Percentiles rank a stretch among this genome's conserved stretches.
These are phyloP conservation scores for Dryas integrifolia DNA, from an alignment of 331 rosid genomes.

Conservation along the genomic window DNA sequence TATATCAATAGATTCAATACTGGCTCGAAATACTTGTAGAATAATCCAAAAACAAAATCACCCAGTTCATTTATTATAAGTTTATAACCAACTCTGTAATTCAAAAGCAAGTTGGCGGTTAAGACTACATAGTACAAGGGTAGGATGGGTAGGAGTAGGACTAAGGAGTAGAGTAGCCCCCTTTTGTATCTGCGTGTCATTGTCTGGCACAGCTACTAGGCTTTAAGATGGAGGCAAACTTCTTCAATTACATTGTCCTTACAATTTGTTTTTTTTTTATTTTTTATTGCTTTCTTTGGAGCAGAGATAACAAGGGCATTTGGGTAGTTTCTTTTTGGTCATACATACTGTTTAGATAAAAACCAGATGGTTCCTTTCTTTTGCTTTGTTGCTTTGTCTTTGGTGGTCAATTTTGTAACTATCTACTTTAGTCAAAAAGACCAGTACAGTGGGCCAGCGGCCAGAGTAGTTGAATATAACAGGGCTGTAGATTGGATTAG, in stretches of 20 bases:
- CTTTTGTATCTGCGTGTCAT: background rate
- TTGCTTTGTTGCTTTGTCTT: slow-evolving; percentile 32
- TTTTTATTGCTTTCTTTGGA: background rate
- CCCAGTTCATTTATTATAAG: background rate
- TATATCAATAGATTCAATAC: no score
- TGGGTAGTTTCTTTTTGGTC: slow-evolving; percentile 11
- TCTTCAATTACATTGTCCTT: slow-evolving; percentile 1
- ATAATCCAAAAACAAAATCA: background rate
- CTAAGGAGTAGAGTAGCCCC: background rate
- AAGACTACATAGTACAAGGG: background rate
- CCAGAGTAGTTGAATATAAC: slow-evolving; percentile 6
- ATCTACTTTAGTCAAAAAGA: slow-evolving; percentile 23
- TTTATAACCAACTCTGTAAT: no score
- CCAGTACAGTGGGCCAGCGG: slow-evolving; percentile 10
- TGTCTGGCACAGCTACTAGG: background rate
- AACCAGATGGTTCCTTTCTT: slow-evolving; percentile 9
- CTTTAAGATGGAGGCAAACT: background rate
- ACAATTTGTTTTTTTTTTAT: background rate
- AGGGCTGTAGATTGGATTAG: slow-evolving; percentile 5
- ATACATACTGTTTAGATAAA: background rate
- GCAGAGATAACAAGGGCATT: background rate
- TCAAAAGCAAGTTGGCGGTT: no score
- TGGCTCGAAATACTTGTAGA: background rate
- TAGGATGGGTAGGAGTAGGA: background rate
- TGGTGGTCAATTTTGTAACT: slow-evolving; percentile 20